Evolutionary conservation across 108 stramenopile genomes (phyloP).

Genomic region (Epithemia pelagica): DNA sequence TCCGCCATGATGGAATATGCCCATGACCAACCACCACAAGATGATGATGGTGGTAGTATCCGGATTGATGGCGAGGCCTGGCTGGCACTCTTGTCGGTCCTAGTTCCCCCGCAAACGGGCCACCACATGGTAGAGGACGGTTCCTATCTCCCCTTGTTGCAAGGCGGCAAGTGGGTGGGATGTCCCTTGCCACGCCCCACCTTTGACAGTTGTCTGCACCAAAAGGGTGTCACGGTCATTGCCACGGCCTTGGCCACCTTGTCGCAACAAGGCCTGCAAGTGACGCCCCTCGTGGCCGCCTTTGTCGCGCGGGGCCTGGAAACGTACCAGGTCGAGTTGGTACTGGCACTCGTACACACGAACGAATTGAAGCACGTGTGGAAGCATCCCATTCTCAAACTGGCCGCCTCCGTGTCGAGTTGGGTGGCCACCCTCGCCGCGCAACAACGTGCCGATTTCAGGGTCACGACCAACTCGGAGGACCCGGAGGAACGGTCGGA

Average conservation of each 20-base stretch:
- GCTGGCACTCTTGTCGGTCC: neutral
- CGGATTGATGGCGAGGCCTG: constrained; percentile 1
- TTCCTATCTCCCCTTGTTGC: constrained; percentile 2
- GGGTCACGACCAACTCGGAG: neutral
- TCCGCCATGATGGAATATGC: constrained; percentile 4
- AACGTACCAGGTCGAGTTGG: neutral
- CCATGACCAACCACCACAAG: neutral
- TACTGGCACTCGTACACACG: neutral
- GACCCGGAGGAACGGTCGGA: neutral
- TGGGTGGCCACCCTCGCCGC: constrained; percentile 7
- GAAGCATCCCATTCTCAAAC: constrained; percentile 12
- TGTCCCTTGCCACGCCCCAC: neutral
- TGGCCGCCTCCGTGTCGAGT: constrained; percentile 20
- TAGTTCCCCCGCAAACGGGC: constrained; percentile 1
- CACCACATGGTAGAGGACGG: neutral
- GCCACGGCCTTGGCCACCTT: neutral
- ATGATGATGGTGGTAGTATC: neutral
- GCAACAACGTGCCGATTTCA: neutral
- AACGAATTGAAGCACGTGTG: constrained; percentile 15
- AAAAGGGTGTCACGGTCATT: neutral
- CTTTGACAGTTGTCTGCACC: neutral
- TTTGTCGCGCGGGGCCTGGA: constrained; percentile 1
- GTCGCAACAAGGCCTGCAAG: neutral
- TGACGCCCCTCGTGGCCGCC: constrained; percentile 7
- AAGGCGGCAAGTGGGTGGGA: neutral